phyloP scores from a whole-genome alignment of 306 rosid genomes.

The Casuarina cunninghamiana region DNA sequence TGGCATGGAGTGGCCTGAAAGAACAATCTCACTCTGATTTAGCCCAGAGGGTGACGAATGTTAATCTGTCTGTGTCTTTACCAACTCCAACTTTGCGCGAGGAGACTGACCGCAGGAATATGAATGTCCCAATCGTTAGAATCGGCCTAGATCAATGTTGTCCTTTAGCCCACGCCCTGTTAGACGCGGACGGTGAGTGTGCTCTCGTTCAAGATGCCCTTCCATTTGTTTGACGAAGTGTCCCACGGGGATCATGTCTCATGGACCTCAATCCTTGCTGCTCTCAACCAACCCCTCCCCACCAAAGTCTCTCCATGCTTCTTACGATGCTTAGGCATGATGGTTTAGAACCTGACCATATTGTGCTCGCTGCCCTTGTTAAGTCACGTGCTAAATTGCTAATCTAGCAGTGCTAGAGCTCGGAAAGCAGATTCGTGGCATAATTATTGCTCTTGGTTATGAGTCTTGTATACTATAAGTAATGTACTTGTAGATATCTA shows the following conservation, averaged over 20 bases:
- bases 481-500: constrained; percentile 88
- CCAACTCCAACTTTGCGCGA: constrained; percentile 57
- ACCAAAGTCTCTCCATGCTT: constrained; percentile 44
- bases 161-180: constrained; percentile 66
- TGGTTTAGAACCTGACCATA: constrained; percentile 66
- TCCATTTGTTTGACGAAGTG: constrained; percentile 66
- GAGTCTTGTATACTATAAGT: constrained; percentile 76
- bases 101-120: constrained; percentile 36
- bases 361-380: constrained; percentile 66
- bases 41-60: constrained; percentile 39
- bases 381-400: constrained; percentile 71
- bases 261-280: constrained; percentile 78
- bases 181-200: constrained; percentile 56
- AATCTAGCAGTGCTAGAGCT: constrained; percentile 67
- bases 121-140: constrained; percentile 68
- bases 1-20: too few species aligned
- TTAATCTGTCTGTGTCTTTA: constrained; percentile 41
- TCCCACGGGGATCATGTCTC: constrained; percentile 59
- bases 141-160: constrained; percentile 36
- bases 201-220: constrained; percentile 56
- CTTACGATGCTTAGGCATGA: constrained; percentile 35
- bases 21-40: too few species aligned
- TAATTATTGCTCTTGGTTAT: constrained; percentile 63
- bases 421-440: constrained; percentile 74
- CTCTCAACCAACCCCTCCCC: constrained; percentile 66